phyloP scores from a whole-genome alignment of 352 stramenopile species.

The Globisporangium abappressorium region DNA sequence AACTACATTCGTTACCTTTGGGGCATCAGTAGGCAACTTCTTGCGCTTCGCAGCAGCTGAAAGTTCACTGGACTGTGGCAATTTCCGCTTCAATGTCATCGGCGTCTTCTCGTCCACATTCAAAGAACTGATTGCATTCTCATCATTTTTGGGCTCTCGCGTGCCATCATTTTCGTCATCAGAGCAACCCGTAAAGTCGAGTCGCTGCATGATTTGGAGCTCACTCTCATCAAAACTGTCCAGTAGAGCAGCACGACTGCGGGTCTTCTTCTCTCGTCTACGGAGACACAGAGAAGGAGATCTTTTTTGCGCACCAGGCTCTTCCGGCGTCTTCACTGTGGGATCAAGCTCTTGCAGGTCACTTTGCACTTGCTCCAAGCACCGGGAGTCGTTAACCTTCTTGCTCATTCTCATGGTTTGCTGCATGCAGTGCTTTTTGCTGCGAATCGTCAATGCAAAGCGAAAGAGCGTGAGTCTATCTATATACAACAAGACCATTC shows the following conservation, averaged over 20 bases:
- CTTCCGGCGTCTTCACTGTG: not conserved
- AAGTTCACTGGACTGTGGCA: not conserved
- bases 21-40: not conserved
- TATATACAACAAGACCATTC: too few species aligned
- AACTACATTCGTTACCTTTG: not conserved
- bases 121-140: not conserved
- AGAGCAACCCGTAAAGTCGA: constrained; percentile 17
- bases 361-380: not conserved
- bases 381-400: not conserved
- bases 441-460: not conserved
- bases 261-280: constrained; percentile 11
- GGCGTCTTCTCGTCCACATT: constrained; percentile 8
- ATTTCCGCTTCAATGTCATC: not conserved
- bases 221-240: not conserved
- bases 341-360: not conserved
- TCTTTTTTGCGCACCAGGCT: not conserved
- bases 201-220: constrained; percentile 10
- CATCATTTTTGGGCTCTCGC: not conserved
- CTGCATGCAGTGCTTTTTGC: not conserved
- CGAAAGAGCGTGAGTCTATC: not conserved
- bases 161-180: not conserved
- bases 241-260: not conserved
- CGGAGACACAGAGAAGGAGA: not conserved
- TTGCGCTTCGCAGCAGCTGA: constrained; percentile 1
- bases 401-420: not conserved